Evolutionary conservation across 1,284 basidiomycete species (phyloP).

Genomic region (Leccinum fallax): DNA sequence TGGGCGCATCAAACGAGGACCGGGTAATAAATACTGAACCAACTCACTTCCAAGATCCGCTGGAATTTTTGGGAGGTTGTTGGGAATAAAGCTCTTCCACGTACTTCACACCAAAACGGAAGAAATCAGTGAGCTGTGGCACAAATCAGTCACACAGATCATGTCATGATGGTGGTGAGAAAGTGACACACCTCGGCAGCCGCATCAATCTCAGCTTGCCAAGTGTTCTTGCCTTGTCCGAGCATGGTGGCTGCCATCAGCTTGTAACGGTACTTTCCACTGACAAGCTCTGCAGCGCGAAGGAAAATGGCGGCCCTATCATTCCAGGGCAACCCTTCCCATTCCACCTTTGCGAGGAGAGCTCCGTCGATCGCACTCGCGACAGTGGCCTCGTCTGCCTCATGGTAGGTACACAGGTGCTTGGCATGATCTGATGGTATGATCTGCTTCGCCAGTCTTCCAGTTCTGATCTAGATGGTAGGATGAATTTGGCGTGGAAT

Average conservation of each 20-base stretch:
- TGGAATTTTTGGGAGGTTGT: conserved; percentile 87
- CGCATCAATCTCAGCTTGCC: conserved; percentile 99
- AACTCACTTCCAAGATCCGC: conserved; percentile 92
- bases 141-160: conserved; percentile 1
- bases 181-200: conserved; percentile 81
- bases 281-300: conserved; percentile 93
- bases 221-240: conserved; percentile 98
- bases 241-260: conserved; percentile 97
- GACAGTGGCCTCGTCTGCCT: conserved; percentile 82
- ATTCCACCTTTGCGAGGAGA: conserved; percentile 82
- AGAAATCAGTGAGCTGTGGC: conserved; percentile 84
- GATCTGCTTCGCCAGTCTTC: conserved; percentile 76
- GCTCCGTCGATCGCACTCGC: conserved; percentile 86
- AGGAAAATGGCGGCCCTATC: conserved; percentile 98
- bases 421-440: conserved; percentile 85
- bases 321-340: conserved; percentile 95
- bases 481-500: conserved; percentile 4
- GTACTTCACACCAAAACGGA: conserved; percentile 96
- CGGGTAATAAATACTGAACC: background rate
- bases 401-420: conserved; percentile 86
- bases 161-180: background rate
- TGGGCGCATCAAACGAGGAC: conserved; percentile 6
- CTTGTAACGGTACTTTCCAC: conserved; percentile 93
- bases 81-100: conserved; percentile 93
- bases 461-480: conserved; percentile 73